Evolutionary conservation across 352 stramenopile genomes (phyloP).

Genomic region (Pilasporangium apinafurcum): DNA sequence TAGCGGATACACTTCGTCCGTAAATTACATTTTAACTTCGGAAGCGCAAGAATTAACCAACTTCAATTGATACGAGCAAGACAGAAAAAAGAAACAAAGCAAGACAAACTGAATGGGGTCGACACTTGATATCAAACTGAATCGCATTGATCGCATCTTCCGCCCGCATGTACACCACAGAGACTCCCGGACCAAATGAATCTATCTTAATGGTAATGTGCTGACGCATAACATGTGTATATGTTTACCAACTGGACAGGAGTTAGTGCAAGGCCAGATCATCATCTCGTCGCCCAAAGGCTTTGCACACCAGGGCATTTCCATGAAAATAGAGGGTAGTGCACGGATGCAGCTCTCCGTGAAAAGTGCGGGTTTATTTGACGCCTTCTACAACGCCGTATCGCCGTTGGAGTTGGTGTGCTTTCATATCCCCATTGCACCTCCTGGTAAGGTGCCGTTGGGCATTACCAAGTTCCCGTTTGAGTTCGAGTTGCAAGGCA

Average conservation of each 20-base stretch:
- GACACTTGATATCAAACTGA: conserved; percentile 80
- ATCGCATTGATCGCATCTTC: conserved; percentile 83
- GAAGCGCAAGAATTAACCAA: too few relatives aligned
- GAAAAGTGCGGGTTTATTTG: conserved; percentile 75
- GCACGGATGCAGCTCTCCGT: conserved; percentile 76
- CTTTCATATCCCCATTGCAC: conserved; percentile 71
- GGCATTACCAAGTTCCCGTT: conserved; percentile 88
- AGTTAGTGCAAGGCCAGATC: conserved; percentile 80
- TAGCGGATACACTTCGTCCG: too few relatives aligned
- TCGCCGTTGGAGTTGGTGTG: conserved; percentile 75
- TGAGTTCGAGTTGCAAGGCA: conserved; percentile 75
- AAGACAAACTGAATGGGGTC: conserved; percentile 44
- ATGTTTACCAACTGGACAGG: conserved; percentile 17
- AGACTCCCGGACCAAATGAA: not conserved
- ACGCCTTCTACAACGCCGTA: conserved; percentile 80
- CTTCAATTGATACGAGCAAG: not conserved
- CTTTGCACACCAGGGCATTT: conserved; percentile 75
- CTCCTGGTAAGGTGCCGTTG: conserved; percentile 62
- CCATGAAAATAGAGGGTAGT: conserved; percentile 81
- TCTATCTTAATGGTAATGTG: not conserved
- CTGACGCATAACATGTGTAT: not conserved
- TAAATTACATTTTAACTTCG: too few relatives aligned
- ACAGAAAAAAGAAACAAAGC: not conserved
- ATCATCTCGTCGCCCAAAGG: conserved; percentile 82
- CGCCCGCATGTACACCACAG: conserved; percentile 64